Base-by-base conservation (phyloP, 2,329 filamentous ascomycete species). In the Colletotrichum orbiculare region DNA sequence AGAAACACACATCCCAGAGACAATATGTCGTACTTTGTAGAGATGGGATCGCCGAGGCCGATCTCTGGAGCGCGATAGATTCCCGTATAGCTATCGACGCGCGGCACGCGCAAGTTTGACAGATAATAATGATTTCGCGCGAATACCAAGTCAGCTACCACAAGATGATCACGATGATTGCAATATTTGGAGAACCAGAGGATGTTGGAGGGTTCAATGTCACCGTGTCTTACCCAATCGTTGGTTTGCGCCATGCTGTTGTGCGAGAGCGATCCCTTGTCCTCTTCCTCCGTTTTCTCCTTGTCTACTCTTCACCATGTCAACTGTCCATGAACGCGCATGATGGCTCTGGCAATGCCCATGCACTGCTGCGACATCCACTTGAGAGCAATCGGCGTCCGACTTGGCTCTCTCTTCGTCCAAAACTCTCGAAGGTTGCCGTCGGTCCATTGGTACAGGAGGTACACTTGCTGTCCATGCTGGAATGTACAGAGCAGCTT, bases 1-100 rank as follows among this genome's bases (percentile, higher is more conserved):
- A 76, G 58, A 1, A 70, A 63, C 3, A 77, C 68, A n/a, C 71
- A 75, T 0, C 73, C 75, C 58, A 76, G 68, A 0, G 73, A 74
- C 75, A 74, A 77, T 7, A 71, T 66, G 4, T 77, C 73, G 11
- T 72, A 76, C 0, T 57, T 67, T 2, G 71, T 48, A 5, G 71
- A 71, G 2, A 67, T 67, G 3, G 47, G 48, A 4, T 33, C 25
- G 13, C 50, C 42, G 6, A 64, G 45, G 38, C 55, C 61, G 10
- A 64, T 39, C 17, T 64, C 49, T 1, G 56, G 56, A 11, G 61
- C 55, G 10, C 56, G 49, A 6, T 64, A 64, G 12, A 56, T 60
- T 4, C 47, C 54, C 3, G 54, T 63, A 4, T n/a, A 63, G 11
- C 60, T 54, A 33, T 63, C 60, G 2, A 63, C 48, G 4, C 54